Evolutionary conservation across 2,329 filamentous ascomycete species (phyloP).

Genomic region (Fusarium nurragi): DNA sequence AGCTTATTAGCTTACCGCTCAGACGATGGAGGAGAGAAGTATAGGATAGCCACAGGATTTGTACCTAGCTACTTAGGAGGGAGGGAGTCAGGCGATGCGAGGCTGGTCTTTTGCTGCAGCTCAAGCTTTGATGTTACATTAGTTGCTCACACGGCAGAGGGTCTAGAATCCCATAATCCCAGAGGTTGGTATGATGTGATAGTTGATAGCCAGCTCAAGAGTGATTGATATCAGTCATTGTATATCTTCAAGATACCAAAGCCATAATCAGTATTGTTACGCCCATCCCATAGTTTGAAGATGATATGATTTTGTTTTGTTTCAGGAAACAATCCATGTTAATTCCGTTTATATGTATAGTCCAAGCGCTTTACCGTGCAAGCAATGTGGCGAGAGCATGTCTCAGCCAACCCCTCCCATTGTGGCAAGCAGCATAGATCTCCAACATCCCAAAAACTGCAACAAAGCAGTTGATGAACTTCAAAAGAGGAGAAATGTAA

Average conservation of each 20-base stretch:
- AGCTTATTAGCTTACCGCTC: background rate
- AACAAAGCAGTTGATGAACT: slow-evolving; percentile 9
- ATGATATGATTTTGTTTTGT: too few relatives aligned
- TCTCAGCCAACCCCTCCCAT: slow-evolving; percentile 15
- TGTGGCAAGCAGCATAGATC: background rate
- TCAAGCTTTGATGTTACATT: slow-evolving; percentile 15
- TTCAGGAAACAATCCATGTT: background rate
- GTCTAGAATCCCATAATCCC: background rate
- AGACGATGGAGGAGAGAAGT: background rate
- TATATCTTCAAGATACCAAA: background rate
- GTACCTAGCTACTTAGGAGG: too few relatives aligned
- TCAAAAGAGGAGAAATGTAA: slow-evolving; percentile 36
- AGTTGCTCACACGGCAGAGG: background rate
- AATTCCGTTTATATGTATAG: background rate
- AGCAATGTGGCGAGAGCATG: background rate
- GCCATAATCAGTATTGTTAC: too few relatives aligned
- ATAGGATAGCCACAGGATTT: too few relatives aligned
- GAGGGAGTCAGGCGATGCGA: background rate
- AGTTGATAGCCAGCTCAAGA: background rate
- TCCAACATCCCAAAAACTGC: slow-evolving; percentile 9
- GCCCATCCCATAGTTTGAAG: too few relatives aligned
- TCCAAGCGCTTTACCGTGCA: background rate
- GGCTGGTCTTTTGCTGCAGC: slow-evolving; percentile 13
- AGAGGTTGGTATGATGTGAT: slow-evolving; percentile 3
- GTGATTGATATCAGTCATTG: background rate